Base-by-base conservation (phyloP, 179 eudicot species). In the Spergularia azorica region DNA sequence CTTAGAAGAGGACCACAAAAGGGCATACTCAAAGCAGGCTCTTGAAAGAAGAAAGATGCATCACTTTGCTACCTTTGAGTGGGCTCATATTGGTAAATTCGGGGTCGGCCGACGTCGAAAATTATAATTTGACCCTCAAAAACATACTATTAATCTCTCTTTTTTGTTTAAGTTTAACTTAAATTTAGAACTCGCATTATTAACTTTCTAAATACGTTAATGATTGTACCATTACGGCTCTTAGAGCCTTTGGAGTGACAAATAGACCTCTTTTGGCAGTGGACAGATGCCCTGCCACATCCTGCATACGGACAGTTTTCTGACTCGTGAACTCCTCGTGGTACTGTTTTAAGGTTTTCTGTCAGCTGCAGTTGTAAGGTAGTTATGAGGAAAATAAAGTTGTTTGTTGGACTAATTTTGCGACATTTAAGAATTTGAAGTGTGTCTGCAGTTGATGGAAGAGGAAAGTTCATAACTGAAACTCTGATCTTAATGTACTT, bases 291-390 rank as follows among this genome's bases (percentile, higher is more conserved):
- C 74, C 67, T 63, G 64, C 38, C 75, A 62, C 61, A n/a, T 73
- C 81, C 6, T 6, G 73, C 77, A 46, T 65, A n/a, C 51, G 50
- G 57, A 72, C 73, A 57, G 18, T 73, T 67, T 70, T 79, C 70
- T 50, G 69, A 61, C 74, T 63, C 52, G 82, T 79, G 79, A 79
- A 69, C 21, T 18, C 79, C 82, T 61, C 75, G 79, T 75, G 82
- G 66, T 11, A 0, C 7, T 79, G 78, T 55, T 78, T 74, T 75
- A 79, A 79, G 82, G 74, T 79, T 75, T 60, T 50, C 15, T 75
- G 64, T 67, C 77, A 66, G 26, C 17, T 26, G 52, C 14, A 26
- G 59, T n/a, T 26, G 38, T 21, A n/a, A 50, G 57, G 57, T 17
- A 55, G 6, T 14, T 43, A 5, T 7, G 50, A 46, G 9, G 12